phyloP scores from a whole-genome alignment of 2,329 filamentous ascomycete species.

The Berkeleyomyces basicola region DNA sequence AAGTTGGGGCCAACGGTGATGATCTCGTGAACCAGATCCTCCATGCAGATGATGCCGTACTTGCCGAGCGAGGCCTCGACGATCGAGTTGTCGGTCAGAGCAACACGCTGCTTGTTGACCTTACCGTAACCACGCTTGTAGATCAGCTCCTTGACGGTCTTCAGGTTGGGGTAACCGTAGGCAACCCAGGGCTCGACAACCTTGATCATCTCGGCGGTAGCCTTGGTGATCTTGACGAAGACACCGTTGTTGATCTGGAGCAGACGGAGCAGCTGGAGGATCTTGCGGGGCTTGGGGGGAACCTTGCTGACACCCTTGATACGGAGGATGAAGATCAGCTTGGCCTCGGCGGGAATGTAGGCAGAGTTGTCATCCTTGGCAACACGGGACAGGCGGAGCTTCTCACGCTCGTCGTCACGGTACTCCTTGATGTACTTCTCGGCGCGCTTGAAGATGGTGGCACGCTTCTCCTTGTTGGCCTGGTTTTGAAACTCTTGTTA shows the following conservation, averaged over 20 bases:
- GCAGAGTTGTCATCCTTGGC: conserved; percentile 86
- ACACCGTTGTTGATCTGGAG: conserved; percentile 99
- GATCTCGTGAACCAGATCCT: conserved; percentile 99
- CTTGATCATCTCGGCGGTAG: conserved; percentile 92
- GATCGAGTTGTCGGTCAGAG: conserved; percentile 93
- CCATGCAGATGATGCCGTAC: conserved; percentile 98
- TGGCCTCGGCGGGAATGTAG: conserved; percentile 87
- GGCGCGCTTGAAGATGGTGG: conserved; percentile 98
- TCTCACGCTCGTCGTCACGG: conserved; percentile 95
- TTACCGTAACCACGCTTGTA: conserved; percentile 99
- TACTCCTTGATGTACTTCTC: conserved; percentile 99
- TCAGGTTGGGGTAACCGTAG: conserved; percentile 99
- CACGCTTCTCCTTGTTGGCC: conserved; percentile 98
- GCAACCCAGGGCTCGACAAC: conserved; percentile 98
- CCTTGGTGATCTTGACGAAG: conserved; percentile 96
- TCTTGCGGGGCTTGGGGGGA: conserved; percentile 99
- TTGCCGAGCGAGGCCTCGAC: conserved; percentile 94
- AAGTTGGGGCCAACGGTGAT: conserved; percentile 98
- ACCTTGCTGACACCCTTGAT: conserved; percentile 99
- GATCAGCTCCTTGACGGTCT: conserved; percentile 96
- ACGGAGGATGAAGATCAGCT: conserved; percentile 93
- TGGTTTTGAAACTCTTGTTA: conserved; percentile 24
- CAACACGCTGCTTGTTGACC: conserved; percentile 92
- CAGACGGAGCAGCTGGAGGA: conserved; percentile 96
- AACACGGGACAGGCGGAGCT: conserved; percentile 77